A percentile compares a stretch with the other conserved stretches of the same genome.
Evolutionary conservation across 495 filamentous ascomycete genomes (phyloP).

Genomic region (Aspergillus taichungensis): DNA sequence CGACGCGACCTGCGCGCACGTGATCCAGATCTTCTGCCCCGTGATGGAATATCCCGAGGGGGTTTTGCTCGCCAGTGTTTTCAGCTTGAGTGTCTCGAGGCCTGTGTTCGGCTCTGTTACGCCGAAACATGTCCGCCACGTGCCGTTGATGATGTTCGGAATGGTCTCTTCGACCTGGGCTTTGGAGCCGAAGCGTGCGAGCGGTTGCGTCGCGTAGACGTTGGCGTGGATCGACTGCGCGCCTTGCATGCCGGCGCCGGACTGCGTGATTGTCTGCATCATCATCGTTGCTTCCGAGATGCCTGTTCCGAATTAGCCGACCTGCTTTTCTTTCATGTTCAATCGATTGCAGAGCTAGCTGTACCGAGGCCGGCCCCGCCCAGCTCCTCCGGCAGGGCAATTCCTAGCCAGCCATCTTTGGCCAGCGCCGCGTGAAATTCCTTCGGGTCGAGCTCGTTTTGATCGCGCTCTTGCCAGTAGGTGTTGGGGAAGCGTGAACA

Average conservation of each 20-base stretch:
- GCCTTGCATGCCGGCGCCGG: slow-evolving; percentile 68
- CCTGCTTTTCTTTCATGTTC: too few relatives aligned
- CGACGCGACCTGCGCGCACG: slow-evolving; percentile 64
- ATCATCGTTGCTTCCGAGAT: slow-evolving; percentile 80
- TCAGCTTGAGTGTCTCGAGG: slow-evolving; percentile 61
- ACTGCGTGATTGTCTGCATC: slow-evolving; percentile 74
- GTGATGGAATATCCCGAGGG: slow-evolving; percentile 47
- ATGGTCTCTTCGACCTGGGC: slow-evolving; percentile 54
- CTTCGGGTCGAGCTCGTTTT: slow-evolving; percentile 57
- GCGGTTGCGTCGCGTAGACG: slow-evolving; percentile 70
- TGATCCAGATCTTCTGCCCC: slow-evolving; percentile 81
- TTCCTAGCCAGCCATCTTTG: slow-evolving; percentile 77
- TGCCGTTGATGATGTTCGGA: slow-evolving; percentile 58
- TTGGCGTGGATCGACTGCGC: slow-evolving; percentile 71
- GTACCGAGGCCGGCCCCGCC: slow-evolving; percentile 67
- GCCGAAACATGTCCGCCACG: slow-evolving; percentile 64
- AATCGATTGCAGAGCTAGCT: too few relatives aligned
- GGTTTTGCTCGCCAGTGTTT: slow-evolving; percentile 46
- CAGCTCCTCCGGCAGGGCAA: slow-evolving; percentile 62
- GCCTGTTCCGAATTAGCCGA: slow-evolving; percentile 40
- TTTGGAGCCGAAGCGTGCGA: slow-evolving; percentile 58
- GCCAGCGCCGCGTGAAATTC: slow-evolving; percentile 68
- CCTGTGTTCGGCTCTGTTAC: slow-evolving; percentile 61
- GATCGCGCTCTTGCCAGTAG: slow-evolving; percentile 66
- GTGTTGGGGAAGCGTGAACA: slow-evolving; percentile 53